Conservation (phyloP, 495 filamentous ascomycete genomes). For the Podospora sp. region DNA sequence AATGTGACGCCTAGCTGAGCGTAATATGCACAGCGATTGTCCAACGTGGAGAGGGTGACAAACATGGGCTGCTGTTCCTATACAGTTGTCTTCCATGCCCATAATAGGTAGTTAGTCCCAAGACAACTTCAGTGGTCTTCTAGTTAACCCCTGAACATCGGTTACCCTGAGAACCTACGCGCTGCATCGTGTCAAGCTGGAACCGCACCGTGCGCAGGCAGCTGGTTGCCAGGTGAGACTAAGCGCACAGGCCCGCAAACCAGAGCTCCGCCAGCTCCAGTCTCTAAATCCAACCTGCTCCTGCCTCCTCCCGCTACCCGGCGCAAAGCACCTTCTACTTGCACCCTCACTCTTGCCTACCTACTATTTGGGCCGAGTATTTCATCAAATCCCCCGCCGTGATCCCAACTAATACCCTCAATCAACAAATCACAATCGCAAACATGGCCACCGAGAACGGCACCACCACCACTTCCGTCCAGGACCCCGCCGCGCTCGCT, state of each 20-base stretch:
- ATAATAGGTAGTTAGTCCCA: too few species aligned
- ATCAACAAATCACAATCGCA: constrained; percentile 15
- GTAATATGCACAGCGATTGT: too few species aligned
- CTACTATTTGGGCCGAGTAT: not conserved
- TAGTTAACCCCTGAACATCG: not conserved
- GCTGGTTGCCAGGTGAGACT: not conserved
- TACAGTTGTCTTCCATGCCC: too few species aligned
- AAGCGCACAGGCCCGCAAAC: not conserved
- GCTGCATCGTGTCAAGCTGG: not conserved
- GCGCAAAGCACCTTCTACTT: constrained; percentile 7
- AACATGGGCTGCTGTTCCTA: too few species aligned
- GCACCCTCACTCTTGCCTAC: not conserved
- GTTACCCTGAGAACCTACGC: not conserved
- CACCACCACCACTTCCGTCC: constrained; percentile 33
- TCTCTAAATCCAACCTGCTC: not conserved
- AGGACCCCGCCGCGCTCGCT: constrained; percentile 25
- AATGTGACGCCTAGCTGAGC: too few species aligned
- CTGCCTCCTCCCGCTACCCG: not conserved
- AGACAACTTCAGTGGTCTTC: too few species aligned
- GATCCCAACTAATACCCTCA: constrained; percentile 11
- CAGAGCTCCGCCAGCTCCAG: not conserved
- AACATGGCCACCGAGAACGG: constrained; percentile 47
- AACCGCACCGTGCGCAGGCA: not conserved
- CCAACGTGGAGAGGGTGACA: too few species aligned
- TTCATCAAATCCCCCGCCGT: not conserved